Percentiles rank a stretch among this genome's conserved stretches.
Evolutionary conservation across 192 early-diverging fungal species (phyloP).

Genomic region (Entomortierella beljakovae): DNA sequence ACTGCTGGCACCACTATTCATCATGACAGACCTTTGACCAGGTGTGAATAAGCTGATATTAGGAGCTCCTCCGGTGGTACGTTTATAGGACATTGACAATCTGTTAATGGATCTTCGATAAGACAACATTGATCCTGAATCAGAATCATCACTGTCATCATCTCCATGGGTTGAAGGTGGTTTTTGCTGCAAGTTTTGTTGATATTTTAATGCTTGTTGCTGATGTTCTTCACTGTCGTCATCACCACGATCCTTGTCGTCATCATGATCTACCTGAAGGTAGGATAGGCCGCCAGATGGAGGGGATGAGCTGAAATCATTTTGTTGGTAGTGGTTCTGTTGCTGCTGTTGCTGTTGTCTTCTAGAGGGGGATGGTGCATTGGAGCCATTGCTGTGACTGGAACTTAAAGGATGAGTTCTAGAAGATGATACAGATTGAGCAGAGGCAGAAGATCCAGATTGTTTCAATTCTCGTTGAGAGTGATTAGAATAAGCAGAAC

Average conservation of each 20-base stretch:
- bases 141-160: conserved; percentile 42
- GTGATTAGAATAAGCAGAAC: conserved; percentile 20
- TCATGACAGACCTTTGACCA: conserved; percentile 28
- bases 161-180: conserved; percentile 28
- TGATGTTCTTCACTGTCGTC: conserved; percentile 19
- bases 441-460: conserved; percentile 36
- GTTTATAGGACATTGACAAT: conserved; percentile 45
- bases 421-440: conserved; percentile 10
- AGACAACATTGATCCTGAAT: conserved; percentile 45
- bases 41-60: conserved; percentile 45
- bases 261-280: conserved; percentile 9
- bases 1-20: neutral
- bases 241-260: conserved; percentile 11
- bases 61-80: conserved; percentile 27
- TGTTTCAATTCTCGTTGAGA: conserved; percentile 29
- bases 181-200: conserved; percentile 50
- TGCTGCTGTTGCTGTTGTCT: conserved; percentile 14
- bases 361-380: conserved; percentile 11
- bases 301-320: neutral
- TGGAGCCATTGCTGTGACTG: conserved; percentile 24
- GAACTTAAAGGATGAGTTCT: conserved; percentile 13
- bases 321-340: neutral
- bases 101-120: conserved; percentile 41
- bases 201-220: conserved; percentile 39
- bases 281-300: conserved; percentile 6